Evolutionary conservation across 768 basidiomycete genomes (phyloP).

Genomic region (Punctularia strigosozonata): DNA sequence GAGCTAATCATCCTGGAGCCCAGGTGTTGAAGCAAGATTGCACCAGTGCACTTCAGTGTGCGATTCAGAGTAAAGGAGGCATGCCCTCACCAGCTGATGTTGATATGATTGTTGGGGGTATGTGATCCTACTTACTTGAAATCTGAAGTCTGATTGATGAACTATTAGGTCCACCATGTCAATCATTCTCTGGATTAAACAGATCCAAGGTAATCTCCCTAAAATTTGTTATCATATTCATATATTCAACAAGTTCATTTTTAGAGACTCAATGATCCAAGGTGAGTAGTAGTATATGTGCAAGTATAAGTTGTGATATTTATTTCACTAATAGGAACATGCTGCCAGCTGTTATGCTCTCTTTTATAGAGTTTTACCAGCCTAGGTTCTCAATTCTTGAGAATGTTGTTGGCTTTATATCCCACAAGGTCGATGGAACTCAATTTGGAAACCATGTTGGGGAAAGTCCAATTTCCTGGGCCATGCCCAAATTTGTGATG

Average conservation of each 20-base stretch:
- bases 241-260: constrained; percentile 34
- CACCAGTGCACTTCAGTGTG: constrained; percentile 46
- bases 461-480: constrained; percentile 33
- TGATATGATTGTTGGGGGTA: constrained; percentile 26
- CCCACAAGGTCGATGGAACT: constrained; percentile 32
- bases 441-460: constrained; percentile 18
- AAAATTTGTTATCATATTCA: no score
- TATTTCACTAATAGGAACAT: constrained; percentile 31
- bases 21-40: constrained; percentile 56
- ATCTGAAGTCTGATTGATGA: no score
- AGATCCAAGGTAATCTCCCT: no score
- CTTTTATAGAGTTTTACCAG: constrained; percentile 52
- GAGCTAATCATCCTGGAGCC: constrained; percentile 48
- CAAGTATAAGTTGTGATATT: no score
- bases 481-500: constrained; percentile 56
- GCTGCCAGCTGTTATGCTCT: constrained; percentile 58
- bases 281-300: background rate
- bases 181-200: no score
- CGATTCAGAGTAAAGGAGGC: constrained; percentile 34
- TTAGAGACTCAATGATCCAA: background rate
- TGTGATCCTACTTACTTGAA: constrained; percentile 24
- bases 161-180: no score
- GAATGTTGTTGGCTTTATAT: constrained; percentile 56
- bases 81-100: constrained; percentile 25
- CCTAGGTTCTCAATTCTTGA: constrained; percentile 59